phyloP scores from a whole-genome alignment of 495 filamentous ascomycete species.

The Staphylotrichum tortipilum region DNA sequence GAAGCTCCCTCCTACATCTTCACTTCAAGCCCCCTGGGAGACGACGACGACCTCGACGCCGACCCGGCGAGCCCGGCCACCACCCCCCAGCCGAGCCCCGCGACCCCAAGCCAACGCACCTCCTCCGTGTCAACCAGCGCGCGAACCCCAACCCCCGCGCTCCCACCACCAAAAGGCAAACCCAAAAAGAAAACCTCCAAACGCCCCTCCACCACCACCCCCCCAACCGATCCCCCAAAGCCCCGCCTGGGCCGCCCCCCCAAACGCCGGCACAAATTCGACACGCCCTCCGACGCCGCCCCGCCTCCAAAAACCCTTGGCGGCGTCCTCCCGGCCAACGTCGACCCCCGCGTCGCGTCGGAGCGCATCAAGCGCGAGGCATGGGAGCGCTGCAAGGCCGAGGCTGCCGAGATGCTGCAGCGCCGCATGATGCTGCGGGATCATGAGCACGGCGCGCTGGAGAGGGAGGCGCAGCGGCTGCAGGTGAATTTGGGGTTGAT shows the following conservation, averaged over 20 bases:
- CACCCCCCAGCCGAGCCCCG: not conserved
- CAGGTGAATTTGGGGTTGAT: conserved; percentile 17
- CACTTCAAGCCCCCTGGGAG: not conserved
- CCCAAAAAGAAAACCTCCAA: not conserved
- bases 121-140: not conserved
- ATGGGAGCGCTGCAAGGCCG: conserved; percentile 19
- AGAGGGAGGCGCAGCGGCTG: conserved; percentile 16
- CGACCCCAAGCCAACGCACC: not conserved
- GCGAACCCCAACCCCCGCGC: not conserved
- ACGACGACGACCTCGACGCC: not conserved
- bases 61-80: not conserved
- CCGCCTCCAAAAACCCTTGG: no score
- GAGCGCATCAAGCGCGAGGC: conserved; percentile 22
- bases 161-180: not conserved
- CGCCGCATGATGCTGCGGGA: conserved; percentile 17
- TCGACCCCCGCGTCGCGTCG: conserved; percentile 15
- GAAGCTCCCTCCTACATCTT: not conserved
- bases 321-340: conserved; percentile 7
- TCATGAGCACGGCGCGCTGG: conserved; percentile 19
- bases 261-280: not conserved
- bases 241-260: not conserved
- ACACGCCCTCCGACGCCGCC: not conserved
- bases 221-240: not conserved
- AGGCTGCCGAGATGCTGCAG: conserved; percentile 20
- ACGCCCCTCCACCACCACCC: not conserved